These are phyloP conservation scores for Tylopilus vinaceipallidus DNA, from an alignment of 768 basidiomycete species.

Conservation along the genomic window DNA sequence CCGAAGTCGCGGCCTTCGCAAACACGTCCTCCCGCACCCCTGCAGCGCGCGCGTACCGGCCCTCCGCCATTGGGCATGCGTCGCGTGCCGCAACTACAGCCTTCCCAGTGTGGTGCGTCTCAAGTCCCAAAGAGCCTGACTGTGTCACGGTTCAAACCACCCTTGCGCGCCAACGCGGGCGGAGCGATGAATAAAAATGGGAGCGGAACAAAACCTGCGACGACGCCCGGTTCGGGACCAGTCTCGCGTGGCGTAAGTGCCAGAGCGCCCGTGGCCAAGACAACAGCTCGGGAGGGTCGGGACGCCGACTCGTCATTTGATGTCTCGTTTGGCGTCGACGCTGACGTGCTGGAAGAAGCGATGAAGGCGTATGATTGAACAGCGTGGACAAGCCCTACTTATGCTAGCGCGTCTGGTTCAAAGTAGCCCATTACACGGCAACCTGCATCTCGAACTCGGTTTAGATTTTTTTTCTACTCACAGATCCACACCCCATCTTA, in stretches of 20 bases:
- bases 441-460: not conserved
- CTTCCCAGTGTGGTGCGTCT: conserved; percentile 21
- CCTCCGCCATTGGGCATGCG: conserved; percentile 33
- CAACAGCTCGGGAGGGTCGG: not conserved
- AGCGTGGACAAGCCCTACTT: not conserved
- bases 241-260: not conserved
- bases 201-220: not conserved
- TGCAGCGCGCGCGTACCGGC: conserved; percentile 14
- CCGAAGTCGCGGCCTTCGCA: conserved; percentile 2
- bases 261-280: not conserved
- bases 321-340: conserved; percentile 30
- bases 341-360: conserved; percentile 29
- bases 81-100: conserved; percentile 14
- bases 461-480: not conserved
- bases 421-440: too few relatives aligned
- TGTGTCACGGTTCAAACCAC: conserved; percentile 30
- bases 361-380: conserved; percentile 32
- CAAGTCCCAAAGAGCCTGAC: conserved; percentile 17
- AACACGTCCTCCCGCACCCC: conserved; percentile 3
- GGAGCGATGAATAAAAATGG: conserved; percentile 1
- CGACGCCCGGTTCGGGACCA: not conserved
- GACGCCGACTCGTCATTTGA: conserved; percentile 34
- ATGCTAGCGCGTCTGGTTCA: not conserved
- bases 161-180: conserved; percentile 13
- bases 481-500: too few relatives aligned